Evolutionary conservation across 1,284 basidiomycete genomes (phyloP).

Genomic region (Leccinum subatratum): DNA sequence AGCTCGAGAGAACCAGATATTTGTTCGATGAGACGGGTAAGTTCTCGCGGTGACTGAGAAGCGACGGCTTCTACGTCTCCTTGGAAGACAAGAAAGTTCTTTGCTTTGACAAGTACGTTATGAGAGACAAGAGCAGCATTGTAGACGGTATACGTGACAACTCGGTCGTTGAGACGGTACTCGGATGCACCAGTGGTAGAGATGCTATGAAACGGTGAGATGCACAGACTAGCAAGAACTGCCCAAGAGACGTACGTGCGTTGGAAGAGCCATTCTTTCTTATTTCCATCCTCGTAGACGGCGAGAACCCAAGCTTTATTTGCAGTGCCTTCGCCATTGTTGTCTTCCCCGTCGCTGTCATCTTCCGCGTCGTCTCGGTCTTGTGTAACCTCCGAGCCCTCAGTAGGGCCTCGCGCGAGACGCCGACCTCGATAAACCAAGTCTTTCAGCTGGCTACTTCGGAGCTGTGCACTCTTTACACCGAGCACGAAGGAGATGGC

Average conservation of each 20-base stretch:
- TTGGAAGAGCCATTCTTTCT: conserved; percentile 86
- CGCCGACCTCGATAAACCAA: conserved; percentile 89
- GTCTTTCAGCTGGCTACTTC: conserved; percentile 91
- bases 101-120: conserved; percentile 98
- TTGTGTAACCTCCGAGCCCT: conserved; percentile 44
- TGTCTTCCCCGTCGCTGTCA: conserved; percentile 47
- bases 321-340: conserved; percentile 74
- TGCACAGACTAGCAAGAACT: not conserved
- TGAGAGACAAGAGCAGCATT: conserved; percentile 80
- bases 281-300: conserved; percentile 74
- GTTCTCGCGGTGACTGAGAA: conserved; percentile 87
- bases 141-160: conserved; percentile 81
- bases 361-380: conserved; percentile 45
- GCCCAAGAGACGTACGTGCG: conserved; percentile 62
- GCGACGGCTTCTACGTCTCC: conserved; percentile 99
- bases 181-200: conserved; percentile 82
- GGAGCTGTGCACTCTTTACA: conserved; percentile 88
- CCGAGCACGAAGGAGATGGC: conserved; percentile 99
- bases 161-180: conserved; percentile 77
- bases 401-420: conserved; percentile 55
- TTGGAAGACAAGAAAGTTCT: conserved; percentile 99
- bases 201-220: conserved; percentile 53
- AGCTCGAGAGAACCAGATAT: conserved; percentile 93
- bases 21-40: conserved; percentile 90
- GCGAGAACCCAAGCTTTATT: conserved; percentile 94